phyloP scores from a whole-genome alignment of 352 stramenopile genomes.

The Nothophytophthora sp. region DNA sequence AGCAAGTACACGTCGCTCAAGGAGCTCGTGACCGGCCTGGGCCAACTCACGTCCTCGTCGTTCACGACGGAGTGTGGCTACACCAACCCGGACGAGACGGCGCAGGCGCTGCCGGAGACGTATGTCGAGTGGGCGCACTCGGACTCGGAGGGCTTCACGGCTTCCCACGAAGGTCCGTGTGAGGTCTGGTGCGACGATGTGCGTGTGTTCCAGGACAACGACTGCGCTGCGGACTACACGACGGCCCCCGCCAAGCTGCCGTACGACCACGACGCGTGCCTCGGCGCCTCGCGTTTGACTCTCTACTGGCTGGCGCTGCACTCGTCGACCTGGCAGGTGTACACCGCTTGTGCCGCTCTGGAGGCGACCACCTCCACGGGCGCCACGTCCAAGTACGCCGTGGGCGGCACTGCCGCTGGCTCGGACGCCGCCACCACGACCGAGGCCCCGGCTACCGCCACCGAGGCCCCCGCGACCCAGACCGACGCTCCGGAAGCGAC shows the following conservation, averaged over 20 bases:
- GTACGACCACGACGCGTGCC: conserved; percentile 19
- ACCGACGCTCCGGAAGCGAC: too few relatives aligned
- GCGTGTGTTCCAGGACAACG: conserved; percentile 25
- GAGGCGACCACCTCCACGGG: neutral
- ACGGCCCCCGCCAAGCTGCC: conserved; percentile 15
- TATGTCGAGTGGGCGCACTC: conserved; percentile 20
- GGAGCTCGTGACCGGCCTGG: conserved; percentile 1
- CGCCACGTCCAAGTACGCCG: neutral
- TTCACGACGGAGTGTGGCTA: conserved; percentile 8
- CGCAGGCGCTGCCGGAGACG: conserved; percentile 7
- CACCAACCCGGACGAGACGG: conserved; percentile 6
- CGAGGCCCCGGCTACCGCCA: too few relatives aligned
- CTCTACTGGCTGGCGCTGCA: conserved; percentile 31
- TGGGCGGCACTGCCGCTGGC: too few relatives aligned
- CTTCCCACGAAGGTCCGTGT: conserved; percentile 30
- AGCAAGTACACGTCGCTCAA: conserved; percentile 9
- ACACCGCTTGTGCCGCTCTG: conserved; percentile 17
- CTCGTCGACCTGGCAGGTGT: conserved; percentile 21
- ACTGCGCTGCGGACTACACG: conserved; percentile 27
- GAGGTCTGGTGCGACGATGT: conserved; percentile 36
- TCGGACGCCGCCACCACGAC: too few relatives aligned
- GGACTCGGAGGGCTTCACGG: conserved; percentile 12
- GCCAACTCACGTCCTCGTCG: neutral
- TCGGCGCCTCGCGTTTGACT: conserved; percentile 12
- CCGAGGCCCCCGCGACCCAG: too few relatives aligned